A percentile compares a stretch with the other conserved stretches of the same genome.
These are phyloP conservation scores for Angomonas ambiguus DNA, from an alignment of 208 protist species.

Conservation along the genomic window DNA sequence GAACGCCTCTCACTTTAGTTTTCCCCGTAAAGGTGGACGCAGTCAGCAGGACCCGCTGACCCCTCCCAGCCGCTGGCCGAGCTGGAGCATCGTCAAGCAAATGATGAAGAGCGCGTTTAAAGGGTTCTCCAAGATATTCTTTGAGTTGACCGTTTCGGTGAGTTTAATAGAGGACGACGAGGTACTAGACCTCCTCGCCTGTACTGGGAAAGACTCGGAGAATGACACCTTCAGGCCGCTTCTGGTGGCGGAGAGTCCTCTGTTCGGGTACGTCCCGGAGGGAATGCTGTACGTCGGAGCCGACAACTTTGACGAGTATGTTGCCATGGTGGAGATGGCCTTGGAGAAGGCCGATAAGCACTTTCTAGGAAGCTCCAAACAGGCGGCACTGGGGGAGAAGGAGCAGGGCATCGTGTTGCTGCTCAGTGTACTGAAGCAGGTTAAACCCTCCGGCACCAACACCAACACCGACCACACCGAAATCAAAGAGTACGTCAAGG, in stretches of 20 bases:
- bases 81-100: constrained; percentile 49
- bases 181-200: constrained; percentile 52
- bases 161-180: constrained; percentile 65
- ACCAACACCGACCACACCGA: constrained; percentile 21
- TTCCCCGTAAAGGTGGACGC: neutral
- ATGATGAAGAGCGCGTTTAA: constrained; percentile 56
- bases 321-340: constrained; percentile 35
- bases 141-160: constrained; percentile 56
- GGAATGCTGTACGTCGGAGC: constrained; percentile 49
- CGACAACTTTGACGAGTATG: constrained; percentile 51
- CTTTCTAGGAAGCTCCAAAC: neutral
- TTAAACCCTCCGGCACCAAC: constrained; percentile 23
- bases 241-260: constrained; percentile 53
- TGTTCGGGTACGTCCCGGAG: constrained; percentile 70
- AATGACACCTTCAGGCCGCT: constrained; percentile 25
- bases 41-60: neutral
- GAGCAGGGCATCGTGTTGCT: constrained; percentile 74
- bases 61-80: constrained; percentile 49
- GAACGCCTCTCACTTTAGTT: neutral
- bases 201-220: neutral
- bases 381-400: constrained; percentile 1
- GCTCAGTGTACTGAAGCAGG: constrained; percentile 64
- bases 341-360: constrained; percentile 19
- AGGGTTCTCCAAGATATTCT: constrained; percentile 19
- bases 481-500: neutral